Base-by-base conservation (phyloP, 2,329 filamentous ascomycete species). In the Penicillium sp. region DNA sequence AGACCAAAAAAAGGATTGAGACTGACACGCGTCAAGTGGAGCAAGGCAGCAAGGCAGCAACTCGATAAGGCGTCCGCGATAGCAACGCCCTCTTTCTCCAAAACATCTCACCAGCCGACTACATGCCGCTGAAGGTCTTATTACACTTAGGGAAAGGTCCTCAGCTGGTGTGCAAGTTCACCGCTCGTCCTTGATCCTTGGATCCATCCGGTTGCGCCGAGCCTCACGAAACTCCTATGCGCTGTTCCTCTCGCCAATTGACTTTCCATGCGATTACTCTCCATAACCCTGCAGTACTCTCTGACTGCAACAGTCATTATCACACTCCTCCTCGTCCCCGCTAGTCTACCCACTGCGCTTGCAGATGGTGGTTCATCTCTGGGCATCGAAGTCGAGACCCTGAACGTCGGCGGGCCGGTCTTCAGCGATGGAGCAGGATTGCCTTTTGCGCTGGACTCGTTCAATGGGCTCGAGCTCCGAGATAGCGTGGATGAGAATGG, bases 241-340 rank as follows among this genome's bases (percentile, higher is more conserved):
- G 39, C 46, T 31, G 53, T 51, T 38, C 33, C 47, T 42, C 42
- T 26, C 43, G 28, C 41, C 48, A 42, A 44, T 54, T 51, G 44
- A 55, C 52, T 50, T 60, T 65, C 63, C 62, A 76, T 76, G 74
- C 70, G 66, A 58, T 69, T 63, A 43, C 71, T 85, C 72, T 80
- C 86, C 70, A 85, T 81, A 69, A 84, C 82, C 65, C 76, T 89
- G 61, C 88, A 89, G 76, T 87, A 85, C 74, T 86, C 87, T 68
- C 82, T 90, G 65, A 82, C 82, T 67, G 84, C 85, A 64, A 88
- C 86, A 52, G 68, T 87, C 48, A 76, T 81, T 63, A 83, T 85
- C 49, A 82, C 84, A 29, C 72, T 83, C 28, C 66, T 87, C 46
- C 70, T 89, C 29, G 65, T 83, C 36, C 73, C 87, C 52, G 70